Percentiles rank a stretch among this genome's conserved stretches.
phyloP scores from a whole-genome alignment of 1,284 basidiomycete species.

The Tausonia pullulans region DNA sequence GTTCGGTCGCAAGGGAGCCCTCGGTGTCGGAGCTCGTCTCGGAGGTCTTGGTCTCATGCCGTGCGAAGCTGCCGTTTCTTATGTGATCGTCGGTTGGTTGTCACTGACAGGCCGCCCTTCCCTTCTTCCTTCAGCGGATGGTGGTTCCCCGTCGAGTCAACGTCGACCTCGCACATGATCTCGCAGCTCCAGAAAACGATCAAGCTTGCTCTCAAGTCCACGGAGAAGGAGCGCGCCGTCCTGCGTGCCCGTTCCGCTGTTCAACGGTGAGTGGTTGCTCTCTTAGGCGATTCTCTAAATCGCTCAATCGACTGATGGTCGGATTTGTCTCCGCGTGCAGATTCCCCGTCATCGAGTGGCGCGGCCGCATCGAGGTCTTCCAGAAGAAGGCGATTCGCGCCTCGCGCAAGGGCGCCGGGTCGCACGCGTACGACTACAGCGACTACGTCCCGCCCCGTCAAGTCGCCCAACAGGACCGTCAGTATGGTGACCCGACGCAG shows the following conservation, averaged over 20 bases:
- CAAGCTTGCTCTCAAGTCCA: slow-evolving; percentile 81
- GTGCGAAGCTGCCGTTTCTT: slow-evolving; percentile 40
- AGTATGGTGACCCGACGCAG: slow-evolving; percentile 12
- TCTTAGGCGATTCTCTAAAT: background rate
- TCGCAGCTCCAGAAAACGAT: slow-evolving; percentile 86
- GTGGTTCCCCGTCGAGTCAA: slow-evolving; percentile 94
- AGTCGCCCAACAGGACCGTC: background rate
- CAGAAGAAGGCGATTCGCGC: slow-evolving; percentile 66
- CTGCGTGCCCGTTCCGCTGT: slow-evolving; percentile 82
- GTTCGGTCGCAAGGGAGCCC: slow-evolving; percentile 86
- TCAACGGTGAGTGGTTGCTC: slow-evolving; percentile 43
- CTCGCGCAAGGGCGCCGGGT: slow-evolving; percentile 14
- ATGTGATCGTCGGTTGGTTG: background rate
- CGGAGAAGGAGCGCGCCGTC: slow-evolving; percentile 77
- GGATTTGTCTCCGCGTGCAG: background rate
- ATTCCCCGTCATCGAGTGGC: slow-evolving; percentile 93
- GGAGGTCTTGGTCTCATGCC: slow-evolving; percentile 92
- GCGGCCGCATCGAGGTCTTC: slow-evolving; percentile 86
- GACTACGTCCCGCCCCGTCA: slow-evolving; percentile 13
- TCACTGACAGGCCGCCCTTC: background rate
- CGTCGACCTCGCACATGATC: slow-evolving; percentile 54
- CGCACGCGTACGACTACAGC: slow-evolving; percentile 16
- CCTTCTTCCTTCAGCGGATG: slow-evolving; percentile 25
- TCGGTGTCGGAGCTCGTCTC: slow-evolving; percentile 82
- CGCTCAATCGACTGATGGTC: background rate